These are phyloP conservation scores for Yamadazyma triangularis DNA, from an alignment of 1,139 yeast species.

Conservation along the genomic window DNA sequence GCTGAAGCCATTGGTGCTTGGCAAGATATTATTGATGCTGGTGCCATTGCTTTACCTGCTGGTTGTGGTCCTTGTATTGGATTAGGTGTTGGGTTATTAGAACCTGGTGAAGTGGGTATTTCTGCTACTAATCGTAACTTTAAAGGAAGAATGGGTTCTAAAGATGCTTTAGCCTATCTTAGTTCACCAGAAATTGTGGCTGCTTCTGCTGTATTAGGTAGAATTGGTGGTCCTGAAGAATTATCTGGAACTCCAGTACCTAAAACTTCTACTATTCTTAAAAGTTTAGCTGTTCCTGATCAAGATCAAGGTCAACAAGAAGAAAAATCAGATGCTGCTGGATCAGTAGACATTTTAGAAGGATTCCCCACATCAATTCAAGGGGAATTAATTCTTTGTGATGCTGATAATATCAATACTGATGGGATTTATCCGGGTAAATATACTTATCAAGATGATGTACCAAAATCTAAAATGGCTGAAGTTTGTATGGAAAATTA, in stretches of 20 bases:
- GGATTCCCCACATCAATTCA: constrained; percentile 88
- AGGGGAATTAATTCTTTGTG: constrained; percentile 92
- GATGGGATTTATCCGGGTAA: constrained; percentile 99
- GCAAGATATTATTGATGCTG: constrained; percentile 84
- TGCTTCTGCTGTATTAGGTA: constrained; percentile 92
- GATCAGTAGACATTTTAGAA: constrained; percentile 64
- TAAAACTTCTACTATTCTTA: constrained; percentile 42
- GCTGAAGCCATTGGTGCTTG: constrained; percentile 92
- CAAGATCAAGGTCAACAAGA: constrained; percentile 26
- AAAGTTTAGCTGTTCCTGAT: constrained; percentile 36
- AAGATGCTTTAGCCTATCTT: constrained; percentile 90
- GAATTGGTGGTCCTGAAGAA: constrained; percentile 90
- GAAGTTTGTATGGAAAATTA: constrained; percentile 99
- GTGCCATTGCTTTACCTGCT: constrained; percentile 93
- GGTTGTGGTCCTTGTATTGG: constrained; percentile 99
- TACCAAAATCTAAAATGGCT: constrained; percentile 92
- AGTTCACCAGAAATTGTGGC: constrained; percentile 99
- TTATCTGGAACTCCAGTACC: constrained; percentile 55
- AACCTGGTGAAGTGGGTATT: constrained; percentile 96
- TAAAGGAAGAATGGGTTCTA: constrained; percentile 99
- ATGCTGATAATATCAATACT: constrained; percentile 96
- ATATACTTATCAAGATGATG: constrained; percentile 97
- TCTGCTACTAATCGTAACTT: constrained; percentile 97
- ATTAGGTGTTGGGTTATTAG: constrained; percentile 85
- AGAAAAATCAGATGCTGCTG: constrained; percentile 29